Evolutionary conservation across 768 basidiomycete species (phyloP), one percentile per base, ranked within the genome.

Genomic region (Russula dissimulans): DNA sequence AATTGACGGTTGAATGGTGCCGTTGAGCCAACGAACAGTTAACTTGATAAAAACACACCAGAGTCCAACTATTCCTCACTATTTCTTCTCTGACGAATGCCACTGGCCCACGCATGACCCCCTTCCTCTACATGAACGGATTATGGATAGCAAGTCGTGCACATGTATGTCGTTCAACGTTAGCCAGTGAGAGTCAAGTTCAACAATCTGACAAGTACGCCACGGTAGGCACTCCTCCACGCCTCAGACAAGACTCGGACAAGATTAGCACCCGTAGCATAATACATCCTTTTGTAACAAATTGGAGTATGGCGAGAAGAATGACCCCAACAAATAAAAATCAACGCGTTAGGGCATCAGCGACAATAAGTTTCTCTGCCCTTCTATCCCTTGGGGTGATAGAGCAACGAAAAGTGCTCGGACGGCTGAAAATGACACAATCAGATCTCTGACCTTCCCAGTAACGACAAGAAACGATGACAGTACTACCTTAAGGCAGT

Each of bases 71-170:
- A 10, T 46, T 38, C 11, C 57, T 29, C 12, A 57, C 61, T 48
- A 62, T 57, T n/a, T 44, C 41, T 38, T 54, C 50, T 54, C 36
- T 54, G 39, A 54, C 59, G 34, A 51, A 61, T 9, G 10, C 29
- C 22, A 44, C 45, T 2, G 60, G 60, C 2, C 15, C 29, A 42
- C 53, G 12, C 26, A 57, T 3, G 15, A 38, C 41, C 18, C 38
- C 32, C 10, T 26, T 36, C 5, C 49, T 26, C 22, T 26, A 26
- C 22, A 26, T 26, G 22, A 26, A 26, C 22, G 22, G 22, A 26
- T 26, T 26, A 26, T 26, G 22, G 22, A 26, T 26, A 26, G 22
- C 22, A 26, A 26, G 22, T 26, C 22, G 2, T 26, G 1, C 22
- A 26, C 22, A 2, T 26, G 22, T 26, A 26, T 26, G 22, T 26